Percentiles rank a stretch among this genome's conserved stretches.
Conservation (phyloP, 2,329 filamentous ascomycete genomes). For the Exophiala sp. region DNA sequence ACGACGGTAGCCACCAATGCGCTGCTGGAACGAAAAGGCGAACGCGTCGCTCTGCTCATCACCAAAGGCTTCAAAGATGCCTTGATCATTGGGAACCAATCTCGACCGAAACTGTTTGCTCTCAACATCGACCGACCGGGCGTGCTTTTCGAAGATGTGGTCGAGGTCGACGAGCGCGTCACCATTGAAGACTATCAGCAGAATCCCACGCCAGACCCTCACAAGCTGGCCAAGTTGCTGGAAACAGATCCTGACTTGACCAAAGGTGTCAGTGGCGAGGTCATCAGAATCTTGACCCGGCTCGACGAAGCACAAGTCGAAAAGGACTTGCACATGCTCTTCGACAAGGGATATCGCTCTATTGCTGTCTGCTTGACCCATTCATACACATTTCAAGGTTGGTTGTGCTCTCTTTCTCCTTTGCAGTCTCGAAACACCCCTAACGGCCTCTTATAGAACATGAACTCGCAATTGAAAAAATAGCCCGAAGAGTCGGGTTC, state of each 20-base stretch:
- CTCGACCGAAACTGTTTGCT: conserved; percentile 83
- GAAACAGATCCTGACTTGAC: conserved; percentile 4
- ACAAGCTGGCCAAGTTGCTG: neutral
- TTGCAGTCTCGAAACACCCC: too few species aligned
- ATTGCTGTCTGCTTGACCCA: conserved; percentile 52
- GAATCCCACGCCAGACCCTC: neutral
- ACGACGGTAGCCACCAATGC: conserved; percentile 73
- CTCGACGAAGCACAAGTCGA: conserved; percentile 47
- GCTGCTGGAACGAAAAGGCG: conserved; percentile 81
- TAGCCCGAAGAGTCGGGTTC: conserved; percentile 76
- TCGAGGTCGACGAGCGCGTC: conserved; percentile 83
- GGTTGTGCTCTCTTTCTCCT: conserved; percentile 11
- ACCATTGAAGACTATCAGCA: conserved; percentile 33
- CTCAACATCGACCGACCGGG: conserved; percentile 79
- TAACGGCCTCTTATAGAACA: too few species aligned
- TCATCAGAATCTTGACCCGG: conserved; percentile 11
- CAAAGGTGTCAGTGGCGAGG: conserved; percentile 8
- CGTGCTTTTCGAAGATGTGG: conserved; percentile 72
- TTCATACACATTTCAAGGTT: conserved; percentile 68
- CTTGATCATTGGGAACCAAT: conserved; percentile 83
- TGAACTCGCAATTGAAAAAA: conserved; percentile 68
- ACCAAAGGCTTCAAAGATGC: conserved; percentile 85
- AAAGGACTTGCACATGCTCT: conserved; percentile 52
- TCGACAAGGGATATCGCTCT: conserved; percentile 22
- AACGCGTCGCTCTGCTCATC: conserved; percentile 78